Conservation (phyloP, 192 early-diverging fungal species). For the Rhizophagus prolifer region DNA sequence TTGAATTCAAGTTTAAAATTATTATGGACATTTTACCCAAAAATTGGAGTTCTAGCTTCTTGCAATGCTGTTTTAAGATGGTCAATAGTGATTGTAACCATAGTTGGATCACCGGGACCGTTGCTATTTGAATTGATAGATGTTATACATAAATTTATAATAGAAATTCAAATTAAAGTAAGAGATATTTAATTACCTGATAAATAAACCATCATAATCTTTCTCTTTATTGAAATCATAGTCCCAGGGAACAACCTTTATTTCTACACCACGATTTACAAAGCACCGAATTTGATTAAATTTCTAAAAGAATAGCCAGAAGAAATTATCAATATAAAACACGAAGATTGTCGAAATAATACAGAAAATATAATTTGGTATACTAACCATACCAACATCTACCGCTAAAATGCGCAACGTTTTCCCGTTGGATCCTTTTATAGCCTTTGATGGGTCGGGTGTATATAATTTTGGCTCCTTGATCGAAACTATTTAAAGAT, state of each 20-base stretch:
- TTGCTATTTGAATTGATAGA: conserved; percentile 56
- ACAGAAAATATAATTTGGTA: neutral
- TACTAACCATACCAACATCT: conserved; percentile 86
- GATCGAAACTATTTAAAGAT: conserved; percentile 66
- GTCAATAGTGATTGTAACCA: conserved; percentile 73
- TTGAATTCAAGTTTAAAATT: neutral
- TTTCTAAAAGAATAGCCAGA: conserved; percentile 50
- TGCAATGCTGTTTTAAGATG: conserved; percentile 68
- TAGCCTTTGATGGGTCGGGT: conserved; percentile 59
- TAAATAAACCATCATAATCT: conserved; percentile 86
- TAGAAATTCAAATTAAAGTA: no score
- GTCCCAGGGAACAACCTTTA: conserved; percentile 95
- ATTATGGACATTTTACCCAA: conserved; percentile 58
- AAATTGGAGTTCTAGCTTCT: conserved; percentile 81
- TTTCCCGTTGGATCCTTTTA: conserved; percentile 60
- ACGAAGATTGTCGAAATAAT: neutral
- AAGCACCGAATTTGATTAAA: conserved; percentile 99
- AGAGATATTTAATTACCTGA: conserved; percentile 32
- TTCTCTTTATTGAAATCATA: conserved; percentile 83
- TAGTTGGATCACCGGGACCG: conserved; percentile 96
- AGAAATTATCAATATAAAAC: neutral
- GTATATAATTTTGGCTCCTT: conserved; percentile 75
- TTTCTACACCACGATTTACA: conserved; percentile 88
- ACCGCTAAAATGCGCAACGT: conserved; percentile 86
- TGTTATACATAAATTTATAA: no score